Base-by-base conservation (phyloP, 2,329 filamentous ascomycete species). In the Leptosphaerulina australis region DNA sequence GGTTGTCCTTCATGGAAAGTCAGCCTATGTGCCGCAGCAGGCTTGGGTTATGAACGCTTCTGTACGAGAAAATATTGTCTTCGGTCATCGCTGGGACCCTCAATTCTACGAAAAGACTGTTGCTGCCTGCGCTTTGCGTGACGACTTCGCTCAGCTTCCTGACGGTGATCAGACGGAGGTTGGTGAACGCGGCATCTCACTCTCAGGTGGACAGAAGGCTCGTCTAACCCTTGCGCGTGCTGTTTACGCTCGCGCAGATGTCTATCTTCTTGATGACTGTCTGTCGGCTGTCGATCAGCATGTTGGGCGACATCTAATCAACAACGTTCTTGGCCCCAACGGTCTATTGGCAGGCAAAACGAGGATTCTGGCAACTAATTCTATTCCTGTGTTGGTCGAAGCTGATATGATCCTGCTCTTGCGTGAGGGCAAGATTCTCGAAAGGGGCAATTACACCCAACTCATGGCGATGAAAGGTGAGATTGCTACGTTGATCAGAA, bases 31-130 rank as follows among this genome's bases (percentile, higher is more conserved):
- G 50, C 90, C 91, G 12, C 95, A 99, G 72, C 86, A 90, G 65
- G 80, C 91, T 15, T 99, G 95, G 94, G 89, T 99, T 43, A 93
- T 97, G 86, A 99, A 99, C 69, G 94, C 94, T 7, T 96, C 90
- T 22, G 92, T 99, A 48, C 90, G 91, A 64, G 94, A 99, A 69
- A 99, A 99, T 69, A 96, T 99, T 62, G 81, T 97, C 4, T 99
- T 99, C 67, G 94, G 94, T 1, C 91, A 99, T 74, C 87, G 90
- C 36, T 97, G 89, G 79, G 93, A 99, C 73, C 87, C 92, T 4
- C 83, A 87, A 22, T 99, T 99, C 74, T 99, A 99, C 75, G 90
- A 97, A 47, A 87, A 89, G 66, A 97, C 93, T 0, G 81, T 99
- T 40, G 87, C 90, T 69, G 93, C 94, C 30, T 99, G 95, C 71